Base-by-base conservation (phyloP, 2,329 filamentous ascomycete genomes). In the Trematosphaeria pertusa region DNA sequence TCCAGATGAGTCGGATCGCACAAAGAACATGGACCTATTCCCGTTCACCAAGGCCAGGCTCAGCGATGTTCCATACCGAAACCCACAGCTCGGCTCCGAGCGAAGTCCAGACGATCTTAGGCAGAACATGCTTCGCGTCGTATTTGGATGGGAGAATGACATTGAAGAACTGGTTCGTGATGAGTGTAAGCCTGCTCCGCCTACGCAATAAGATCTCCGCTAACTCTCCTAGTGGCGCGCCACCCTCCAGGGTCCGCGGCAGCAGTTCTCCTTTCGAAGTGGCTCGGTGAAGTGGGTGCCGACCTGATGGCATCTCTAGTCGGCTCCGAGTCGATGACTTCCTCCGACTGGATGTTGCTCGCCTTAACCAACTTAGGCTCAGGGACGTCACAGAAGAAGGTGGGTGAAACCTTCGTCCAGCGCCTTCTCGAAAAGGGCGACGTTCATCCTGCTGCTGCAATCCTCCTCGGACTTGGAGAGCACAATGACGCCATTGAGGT, bases 261-360 rank as follows among this genome's bases (percentile, higher is more conserved):
- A 52, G 85, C 88, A 10, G 89, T 97, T 40, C 80, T 97, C 30
- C 81, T 99, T 4, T 82, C 90, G 1, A 96, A 95, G 71, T 99
- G 94, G 94, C 82, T 99, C 0, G 91, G 92, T 11, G 89, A 96
- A 52, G 84, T 90, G 28, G 86, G 91, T 48, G 82, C 87, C 0
- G 91, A 96, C 61, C 81, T 91, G 31, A 89, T 96, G 82, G 82
- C 86, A 9, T 85, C 89, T 2, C 89, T 87, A 76, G 75, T 86
- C 28, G 77, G 85, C 33, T 88, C 91, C 0, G 86, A 93, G 57
- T 87, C 89, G n/a, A 92, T 94, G 82, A 93, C 91, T 8, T 91
- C 89, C 2, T 89, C 90, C 0, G 94, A 97, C 72, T 99, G 94
- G 94, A 97, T 99, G 91, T 76, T 97, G 48, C 77, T 99, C 26